phyloP scores from a whole-genome alignment of 176 grass and related monocot species.

The Aechmea fasciata region DNA sequence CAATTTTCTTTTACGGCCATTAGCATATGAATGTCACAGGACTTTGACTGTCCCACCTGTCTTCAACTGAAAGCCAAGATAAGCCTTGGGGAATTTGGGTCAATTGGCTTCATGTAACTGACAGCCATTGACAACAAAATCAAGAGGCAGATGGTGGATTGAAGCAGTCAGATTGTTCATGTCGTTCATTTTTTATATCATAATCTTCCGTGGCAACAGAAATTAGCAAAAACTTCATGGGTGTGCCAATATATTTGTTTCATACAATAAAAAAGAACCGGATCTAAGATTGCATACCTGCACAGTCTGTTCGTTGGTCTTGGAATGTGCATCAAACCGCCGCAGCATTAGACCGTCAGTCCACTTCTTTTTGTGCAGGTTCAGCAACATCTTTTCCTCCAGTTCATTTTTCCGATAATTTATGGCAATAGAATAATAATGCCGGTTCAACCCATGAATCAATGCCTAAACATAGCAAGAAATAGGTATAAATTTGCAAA shows the following conservation, averaged over 20 bases:
- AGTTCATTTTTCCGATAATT: slow-evolving; percentile 99
- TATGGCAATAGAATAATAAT: slow-evolving; percentile 99
- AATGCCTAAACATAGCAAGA: slow-evolving; percentile 53
- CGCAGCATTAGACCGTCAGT: slow-evolving; percentile 80
- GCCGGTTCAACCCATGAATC: slow-evolving; percentile 92
- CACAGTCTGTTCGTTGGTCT: slow-evolving; percentile 91
- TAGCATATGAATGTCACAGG: too few relatives aligned
- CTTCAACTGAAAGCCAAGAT: too few relatives aligned
- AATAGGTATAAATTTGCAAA: neutral
- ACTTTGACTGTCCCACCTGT: too few relatives aligned
- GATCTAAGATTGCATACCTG: slow-evolving; percentile 34
- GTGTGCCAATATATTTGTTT: neutral
- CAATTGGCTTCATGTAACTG: too few relatives aligned
- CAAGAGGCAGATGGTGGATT: too few relatives aligned
- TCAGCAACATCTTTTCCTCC: slow-evolving; percentile 92
- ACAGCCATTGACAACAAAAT: too few relatives aligned
- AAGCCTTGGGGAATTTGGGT: too few relatives aligned
- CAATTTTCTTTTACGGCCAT: too few relatives aligned
- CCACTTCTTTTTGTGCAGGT: slow-evolving; percentile 99
- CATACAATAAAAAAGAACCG: neutral
- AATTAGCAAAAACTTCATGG: neutral
- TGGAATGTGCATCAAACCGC: slow-evolving; percentile 69
- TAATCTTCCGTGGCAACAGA: neutral
- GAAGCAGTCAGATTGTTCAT: too few relatives aligned
- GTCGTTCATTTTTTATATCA: too few relatives aligned